phyloP scores from a whole-genome alignment of 805 yeast species.

The Hemisphaericaspora nanyangensis region DNA sequence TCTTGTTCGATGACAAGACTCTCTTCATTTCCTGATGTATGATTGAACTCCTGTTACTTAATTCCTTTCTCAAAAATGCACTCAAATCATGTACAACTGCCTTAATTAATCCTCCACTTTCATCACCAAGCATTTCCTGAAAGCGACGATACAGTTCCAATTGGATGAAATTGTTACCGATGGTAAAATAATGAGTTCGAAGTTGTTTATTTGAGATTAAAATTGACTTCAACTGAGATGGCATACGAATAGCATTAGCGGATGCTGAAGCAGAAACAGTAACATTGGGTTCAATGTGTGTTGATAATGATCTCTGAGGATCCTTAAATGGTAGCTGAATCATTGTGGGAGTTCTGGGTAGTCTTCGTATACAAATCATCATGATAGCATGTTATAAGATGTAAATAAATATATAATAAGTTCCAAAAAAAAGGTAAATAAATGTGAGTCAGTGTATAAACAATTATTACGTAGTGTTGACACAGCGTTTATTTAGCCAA shows the following conservation, averaged over 20 bases:
- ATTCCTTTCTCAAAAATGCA: slow-evolving; percentile 27
- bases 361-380: neutral
- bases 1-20: slow-evolving; percentile 16
- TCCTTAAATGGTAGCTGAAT: neutral
- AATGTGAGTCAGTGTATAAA: no score
- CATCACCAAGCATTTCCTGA: slow-evolving; percentile 20
- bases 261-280: no score
- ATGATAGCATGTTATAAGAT: neutral
- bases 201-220: slow-evolving; percentile 11
- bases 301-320: no score
- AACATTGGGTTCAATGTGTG: no score
- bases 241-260: slow-evolving; percentile 10
- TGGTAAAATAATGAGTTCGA: slow-evolving; percentile 27
- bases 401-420: neutral
- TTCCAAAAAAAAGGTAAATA: no score
- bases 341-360: neutral
- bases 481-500: no score
- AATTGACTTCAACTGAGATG: slow-evolving; percentile 8
- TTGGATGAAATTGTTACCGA: slow-evolving; percentile 33
- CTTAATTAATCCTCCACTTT: slow-evolving; percentile 32
- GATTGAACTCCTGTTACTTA: slow-evolving; percentile 11
- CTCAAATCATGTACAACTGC: slow-evolving; percentile 30
- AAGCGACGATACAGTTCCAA: slow-evolving; percentile 31
- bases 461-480: no score
- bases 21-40: slow-evolving; percentile 18